Evolutionary conservation across 192 early-diverging fungal genomes (phyloP), one percentile per base, ranked within the genome.

Genomic region (Dimargaris cristalligena): DNA sequence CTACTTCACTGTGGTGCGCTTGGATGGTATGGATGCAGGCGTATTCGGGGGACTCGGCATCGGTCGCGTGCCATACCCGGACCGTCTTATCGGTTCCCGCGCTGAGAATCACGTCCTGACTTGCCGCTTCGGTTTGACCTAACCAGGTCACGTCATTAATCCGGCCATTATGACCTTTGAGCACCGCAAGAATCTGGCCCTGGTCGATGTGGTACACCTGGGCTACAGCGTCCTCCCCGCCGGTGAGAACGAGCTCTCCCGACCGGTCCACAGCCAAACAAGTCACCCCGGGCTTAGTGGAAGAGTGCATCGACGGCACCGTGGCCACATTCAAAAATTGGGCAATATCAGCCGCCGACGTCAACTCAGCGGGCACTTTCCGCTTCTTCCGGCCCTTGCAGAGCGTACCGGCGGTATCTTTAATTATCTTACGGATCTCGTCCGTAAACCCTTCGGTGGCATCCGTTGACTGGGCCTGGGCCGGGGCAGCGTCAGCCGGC

Each of bases 101-200:
- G 16, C 87, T 83, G 47, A 94, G 51, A 55, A 82, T 83, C 26
- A 66, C 65, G 70, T 78, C 72, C 4, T 60, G 45, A 29, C 74
- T 61, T 1, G 69, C 80, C 31, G 62, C 67, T 13, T 70, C 72
- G 51, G 74, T 73, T 25, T 77, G 63, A n/a, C n/a, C n/a, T n/a
- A n/a, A n/a, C 79, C 85, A 90, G n/a, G 72, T 69, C 0, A 88
- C 87, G 32, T 74, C 63, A 0, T 80, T 86, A 35, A 97, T 73
- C 59, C 80, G 82, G 65, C 91, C 90, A 14, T 79, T 85, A 62
- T 90, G 88, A n/a, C 89, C 89, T 62, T 89, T 88, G 63, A 87
- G 66, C 2, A 74, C 78, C 4, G 75, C 78, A 25, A 88, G 62
- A 0, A 81, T 77, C 63, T 84, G 81, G 46, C 78, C 80, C 46